Conservation (phyloP, 805 yeast species). For the Zygotorulaspora chibaensis region DNA sequence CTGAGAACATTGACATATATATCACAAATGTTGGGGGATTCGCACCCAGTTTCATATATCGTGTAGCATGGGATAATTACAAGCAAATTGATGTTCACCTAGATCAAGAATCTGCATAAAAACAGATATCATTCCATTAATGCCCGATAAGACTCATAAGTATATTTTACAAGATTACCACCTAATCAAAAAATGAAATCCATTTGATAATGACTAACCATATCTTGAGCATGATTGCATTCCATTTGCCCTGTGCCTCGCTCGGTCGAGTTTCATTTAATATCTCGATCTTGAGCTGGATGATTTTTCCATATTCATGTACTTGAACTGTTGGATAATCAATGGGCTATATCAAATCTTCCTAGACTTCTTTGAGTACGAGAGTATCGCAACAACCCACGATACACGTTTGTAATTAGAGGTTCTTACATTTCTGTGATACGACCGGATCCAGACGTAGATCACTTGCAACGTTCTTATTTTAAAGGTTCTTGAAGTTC, state of each 20-base stretch:
- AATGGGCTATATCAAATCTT: conserved; percentile 46
- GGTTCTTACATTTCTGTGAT: conserved; percentile 18
- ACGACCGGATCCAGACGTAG: background rate
- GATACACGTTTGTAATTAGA: conserved; percentile 32
- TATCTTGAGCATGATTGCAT: background rate
- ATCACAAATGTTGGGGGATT: conserved; percentile 95
- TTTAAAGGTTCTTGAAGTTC: background rate
- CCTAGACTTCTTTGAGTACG: conserved; percentile 57
- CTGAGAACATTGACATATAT: conserved; percentile 90
- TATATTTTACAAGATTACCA: background rate
- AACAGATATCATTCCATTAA: conserved; percentile 18
- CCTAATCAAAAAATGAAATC: conserved; percentile 1
- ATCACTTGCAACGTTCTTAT: conserved; percentile 1
- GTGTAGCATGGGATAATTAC: conserved; percentile 92
- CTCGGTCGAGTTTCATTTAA: conserved; percentile 42
- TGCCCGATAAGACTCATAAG: background rate
- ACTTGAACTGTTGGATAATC: conserved; percentile 13
- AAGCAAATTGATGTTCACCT: conserved; percentile 74
- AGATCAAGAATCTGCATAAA: conserved; percentile 25
- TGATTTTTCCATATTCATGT: conserved; percentile 24
- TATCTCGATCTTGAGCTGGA: conserved; percentile 60
- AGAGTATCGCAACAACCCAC: conserved; percentile 34
- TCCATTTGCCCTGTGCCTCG: conserved; percentile 55
- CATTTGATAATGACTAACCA: background rate
- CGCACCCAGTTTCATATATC: conserved; percentile 91